Percentiles rank a stretch among this genome's conserved stretches.
phyloP scores from a whole-genome alignment of 2,329 filamentous ascomycete species.

The Zasmidium citrigriseum region DNA sequence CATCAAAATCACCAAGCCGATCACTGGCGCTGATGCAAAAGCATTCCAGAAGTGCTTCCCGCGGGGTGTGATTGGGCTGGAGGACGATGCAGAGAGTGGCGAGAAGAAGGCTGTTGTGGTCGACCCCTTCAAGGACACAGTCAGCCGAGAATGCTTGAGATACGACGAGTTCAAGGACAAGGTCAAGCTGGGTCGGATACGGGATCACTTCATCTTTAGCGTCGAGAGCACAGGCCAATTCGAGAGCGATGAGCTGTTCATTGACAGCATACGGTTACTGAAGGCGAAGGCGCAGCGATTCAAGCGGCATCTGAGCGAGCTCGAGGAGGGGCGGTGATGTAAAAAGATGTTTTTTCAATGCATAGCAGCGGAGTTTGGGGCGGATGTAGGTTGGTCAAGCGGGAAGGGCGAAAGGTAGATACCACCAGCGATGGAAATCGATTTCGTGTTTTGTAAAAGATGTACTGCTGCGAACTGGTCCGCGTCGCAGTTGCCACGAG shows the following conservation, averaged over 20 bases:
- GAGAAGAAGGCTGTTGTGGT: conserved; percentile 84
- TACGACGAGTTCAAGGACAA: conserved; percentile 94
- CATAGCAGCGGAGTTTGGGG: conserved; percentile 12
- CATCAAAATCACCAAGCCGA: conserved; percentile 81
- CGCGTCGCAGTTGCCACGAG: no score
- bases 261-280: conserved; percentile 82
- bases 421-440: not conserved
- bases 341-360: conserved; percentile 1
- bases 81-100: conserved; percentile 68
- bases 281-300: conserved; percentile 80
- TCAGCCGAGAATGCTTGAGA: conserved; percentile 87
- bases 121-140: conserved; percentile 90
- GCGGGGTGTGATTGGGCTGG: conserved; percentile 78
- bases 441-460: no score
- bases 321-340: conserved; percentile 35
- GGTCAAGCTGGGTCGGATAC: conserved; percentile 84
- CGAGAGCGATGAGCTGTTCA: conserved; percentile 88
- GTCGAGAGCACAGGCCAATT: conserved; percentile 95
- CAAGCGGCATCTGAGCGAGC: conserved; percentile 64
- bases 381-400: not conserved
- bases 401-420: not conserved
- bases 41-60: conserved; percentile 93
- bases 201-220: conserved; percentile 97
- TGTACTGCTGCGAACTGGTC: no score
- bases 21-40: conserved; percentile 79